Conservation (phyloP, 257 asterid species). For the Lycium ferocissimum region DNA sequence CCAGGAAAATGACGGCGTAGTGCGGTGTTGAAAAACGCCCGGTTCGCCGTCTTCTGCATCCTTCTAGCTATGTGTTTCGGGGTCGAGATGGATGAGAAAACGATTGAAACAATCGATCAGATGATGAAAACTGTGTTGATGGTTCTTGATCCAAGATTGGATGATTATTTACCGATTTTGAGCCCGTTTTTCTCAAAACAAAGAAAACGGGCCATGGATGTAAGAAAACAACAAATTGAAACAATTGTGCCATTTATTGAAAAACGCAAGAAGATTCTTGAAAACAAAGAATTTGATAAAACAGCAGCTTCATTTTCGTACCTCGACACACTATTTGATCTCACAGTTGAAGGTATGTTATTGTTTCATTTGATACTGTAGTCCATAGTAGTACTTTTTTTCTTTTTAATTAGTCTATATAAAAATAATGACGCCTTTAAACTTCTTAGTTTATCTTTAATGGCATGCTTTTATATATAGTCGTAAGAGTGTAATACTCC, state of each 20-base stretch:
- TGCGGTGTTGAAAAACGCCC: slow-evolving; percentile 74
- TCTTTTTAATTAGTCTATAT: background rate
- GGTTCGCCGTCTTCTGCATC: slow-evolving; percentile 77
- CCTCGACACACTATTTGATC: slow-evolving; percentile 79
- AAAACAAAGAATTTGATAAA: slow-evolving; percentile 54
- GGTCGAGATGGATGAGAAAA: slow-evolving; percentile 72
- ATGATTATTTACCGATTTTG: slow-evolving; percentile 77
- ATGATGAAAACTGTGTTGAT: slow-evolving; percentile 74
- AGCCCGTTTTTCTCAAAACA: slow-evolving; percentile 79
- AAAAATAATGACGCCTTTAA: accelerated
- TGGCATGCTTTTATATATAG: background rate
- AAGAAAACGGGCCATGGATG: slow-evolving; percentile 63
- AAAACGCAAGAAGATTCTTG: slow-evolving; percentile 57
- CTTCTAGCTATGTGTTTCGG: slow-evolving; percentile 84
- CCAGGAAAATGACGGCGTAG: slow-evolving; percentile 57
- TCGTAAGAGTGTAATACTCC: no score
- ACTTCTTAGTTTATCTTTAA: background rate
- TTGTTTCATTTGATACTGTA: background rate
- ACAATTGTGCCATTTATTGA: slow-evolving; percentile 74
- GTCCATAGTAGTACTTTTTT: background rate
- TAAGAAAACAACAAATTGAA: slow-evolving; percentile 68
- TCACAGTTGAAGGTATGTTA: slow-evolving; percentile 56
- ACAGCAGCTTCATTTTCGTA: slow-evolving; percentile 77
- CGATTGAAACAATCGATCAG: slow-evolving; percentile 63
- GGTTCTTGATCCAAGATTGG: slow-evolving; percentile 75